Percentiles rank a stretch among this genome's conserved stretches.
Evolutionary conservation across 768 basidiomycete species (phyloP).

Genomic region (Coprinopsis sp.): DNA sequence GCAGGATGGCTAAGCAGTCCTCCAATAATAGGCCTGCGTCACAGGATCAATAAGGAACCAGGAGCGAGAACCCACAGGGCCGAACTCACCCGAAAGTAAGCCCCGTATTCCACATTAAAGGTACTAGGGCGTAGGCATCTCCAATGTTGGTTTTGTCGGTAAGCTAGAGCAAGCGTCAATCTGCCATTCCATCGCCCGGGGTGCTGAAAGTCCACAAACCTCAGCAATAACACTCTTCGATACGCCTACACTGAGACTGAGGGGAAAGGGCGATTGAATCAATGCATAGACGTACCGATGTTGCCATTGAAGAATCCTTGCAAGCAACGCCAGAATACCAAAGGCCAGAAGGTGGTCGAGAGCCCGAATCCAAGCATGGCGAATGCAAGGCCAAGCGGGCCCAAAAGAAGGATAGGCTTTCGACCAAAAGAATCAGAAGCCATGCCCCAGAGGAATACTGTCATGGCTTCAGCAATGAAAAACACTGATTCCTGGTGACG

Average conservation of each 20-base stretch:
- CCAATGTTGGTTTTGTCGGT: constrained; percentile 36
- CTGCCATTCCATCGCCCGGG: no score
- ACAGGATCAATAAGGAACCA: neutral
- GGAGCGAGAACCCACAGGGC: neutral
- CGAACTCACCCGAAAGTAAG: constrained; percentile 27
- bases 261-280: no score
- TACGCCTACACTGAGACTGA: no score
- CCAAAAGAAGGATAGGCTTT: constrained; percentile 25
- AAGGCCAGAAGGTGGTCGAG: neutral
- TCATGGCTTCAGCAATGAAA: constrained; percentile 8
- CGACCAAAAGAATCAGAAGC: constrained; percentile 10
- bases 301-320: constrained; percentile 10
- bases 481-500: constrained; percentile 10
- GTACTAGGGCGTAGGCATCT: constrained; percentile 32
- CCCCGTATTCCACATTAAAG: constrained; percentile 32
- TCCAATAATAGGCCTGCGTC: constrained; percentile 67
- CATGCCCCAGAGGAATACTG: constrained; percentile 7
- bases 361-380: neutral
- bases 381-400: constrained; percentile 21
- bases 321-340: neutral
- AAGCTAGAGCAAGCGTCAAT: constrained; percentile 19
- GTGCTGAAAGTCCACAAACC: no score
- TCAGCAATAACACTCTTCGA: no score
- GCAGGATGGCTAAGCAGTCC: constrained; percentile 59
- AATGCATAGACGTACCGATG: neutral